Evolutionary conservation across 306 rosid species (phyloP).

Genomic region (Trichosanthes truncata): DNA sequence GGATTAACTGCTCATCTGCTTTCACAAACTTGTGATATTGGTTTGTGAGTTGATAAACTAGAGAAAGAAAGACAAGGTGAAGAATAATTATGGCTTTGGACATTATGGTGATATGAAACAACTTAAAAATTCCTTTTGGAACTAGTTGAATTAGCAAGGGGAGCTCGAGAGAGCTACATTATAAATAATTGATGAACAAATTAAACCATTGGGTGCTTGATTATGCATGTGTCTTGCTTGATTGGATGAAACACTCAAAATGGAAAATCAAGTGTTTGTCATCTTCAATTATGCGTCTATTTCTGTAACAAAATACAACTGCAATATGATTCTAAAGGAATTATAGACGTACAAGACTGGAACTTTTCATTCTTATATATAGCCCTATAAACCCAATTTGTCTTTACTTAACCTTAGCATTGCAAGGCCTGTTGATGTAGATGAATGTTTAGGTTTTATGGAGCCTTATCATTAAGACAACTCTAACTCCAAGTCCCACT

Average conservation of each 20-base stretch:
- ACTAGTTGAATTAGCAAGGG: background rate
- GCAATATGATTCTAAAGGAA: background rate
- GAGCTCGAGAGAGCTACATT: background rate
- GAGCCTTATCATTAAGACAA: background rate
- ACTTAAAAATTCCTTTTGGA: background rate
- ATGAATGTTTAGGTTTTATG: no score
- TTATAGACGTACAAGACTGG: background rate
- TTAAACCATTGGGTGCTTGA: background rate
- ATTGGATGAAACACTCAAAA: background rate
- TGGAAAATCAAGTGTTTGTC: background rate
- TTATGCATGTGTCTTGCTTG: background rate
- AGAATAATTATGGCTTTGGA: background rate
- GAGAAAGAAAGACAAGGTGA: background rate
- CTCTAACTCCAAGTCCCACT: no score
- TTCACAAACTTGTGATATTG: background rate
- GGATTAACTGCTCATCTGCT: background rate
- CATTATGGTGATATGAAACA: background rate
- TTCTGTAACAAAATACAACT: background rate
- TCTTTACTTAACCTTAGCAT: background rate
- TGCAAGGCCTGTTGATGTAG: background rate
- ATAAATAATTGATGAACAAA: background rate
- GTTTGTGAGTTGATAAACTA: background rate
- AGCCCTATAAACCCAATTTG: background rate
- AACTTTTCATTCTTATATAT: background rate
- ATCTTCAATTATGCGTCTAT: background rate